Evolutionary conservation across 2,329 filamentous ascomycete genomes (phyloP).

Genomic region (Colletotrichum coccodes): DNA sequence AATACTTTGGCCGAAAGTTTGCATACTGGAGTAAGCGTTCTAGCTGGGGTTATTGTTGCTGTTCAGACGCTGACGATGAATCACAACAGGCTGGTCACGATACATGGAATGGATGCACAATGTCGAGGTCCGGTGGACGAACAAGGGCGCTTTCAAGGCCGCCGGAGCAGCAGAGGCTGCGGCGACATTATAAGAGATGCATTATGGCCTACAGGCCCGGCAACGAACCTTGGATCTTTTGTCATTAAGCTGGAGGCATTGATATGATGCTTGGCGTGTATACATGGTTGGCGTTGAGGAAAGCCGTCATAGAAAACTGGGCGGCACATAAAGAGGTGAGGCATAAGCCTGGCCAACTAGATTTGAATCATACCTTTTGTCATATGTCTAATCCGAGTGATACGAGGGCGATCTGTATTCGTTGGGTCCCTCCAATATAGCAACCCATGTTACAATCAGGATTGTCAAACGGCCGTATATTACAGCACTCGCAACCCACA

Average conservation of each 20-base stretch:
- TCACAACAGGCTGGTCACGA: conserved; percentile 80
- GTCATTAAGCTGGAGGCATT: not conserved
- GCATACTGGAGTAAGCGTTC: conserved; percentile 89
- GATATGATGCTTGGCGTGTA: conserved; percentile 5
- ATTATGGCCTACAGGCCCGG: too few species aligned
- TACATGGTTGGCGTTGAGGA: conserved; percentile 25
- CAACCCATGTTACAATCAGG: too few species aligned
- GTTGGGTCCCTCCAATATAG: too few species aligned
- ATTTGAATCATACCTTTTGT: conserved; percentile 6
- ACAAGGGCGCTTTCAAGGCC: conserved; percentile 71
- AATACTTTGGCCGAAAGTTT: conserved; percentile 93
- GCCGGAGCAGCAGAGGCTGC: conserved; percentile 72
- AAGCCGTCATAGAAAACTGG: conserved; percentile 5
- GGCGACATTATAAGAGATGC: conserved; percentile 57
- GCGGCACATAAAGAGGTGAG: conserved; percentile 14
- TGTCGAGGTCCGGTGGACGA: conserved; percentile 76
- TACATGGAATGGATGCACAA: conserved; percentile 95
- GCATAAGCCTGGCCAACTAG: not conserved
- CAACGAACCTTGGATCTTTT: not conserved
- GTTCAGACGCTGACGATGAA: not conserved
- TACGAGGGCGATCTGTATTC: not conserved
- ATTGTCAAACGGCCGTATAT: not conserved
- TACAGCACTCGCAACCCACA: too few species aligned
- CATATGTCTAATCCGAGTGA: not conserved
- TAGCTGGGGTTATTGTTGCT: not conserved